Evolutionary conservation across 1,284 basidiomycete genomes (phyloP).

Genomic region (Melanopsichium pennsylvanicum): DNA sequence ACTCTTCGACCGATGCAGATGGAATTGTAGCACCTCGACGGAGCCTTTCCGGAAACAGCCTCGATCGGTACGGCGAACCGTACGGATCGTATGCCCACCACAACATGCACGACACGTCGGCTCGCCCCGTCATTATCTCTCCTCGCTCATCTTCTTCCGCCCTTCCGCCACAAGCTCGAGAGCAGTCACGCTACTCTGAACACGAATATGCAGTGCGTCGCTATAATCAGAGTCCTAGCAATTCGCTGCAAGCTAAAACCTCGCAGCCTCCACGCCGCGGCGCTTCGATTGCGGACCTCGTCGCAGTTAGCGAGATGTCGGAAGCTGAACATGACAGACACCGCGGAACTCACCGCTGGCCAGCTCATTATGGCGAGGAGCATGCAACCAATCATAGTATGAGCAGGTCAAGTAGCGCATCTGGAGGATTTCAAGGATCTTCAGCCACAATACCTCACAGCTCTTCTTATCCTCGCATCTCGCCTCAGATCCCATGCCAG

Average conservation of each 20-base stretch:
- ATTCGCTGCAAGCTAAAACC: slow-evolving; percentile 14
- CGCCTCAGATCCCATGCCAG: slow-evolving; percentile 14
- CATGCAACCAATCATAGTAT: slow-evolving; percentile 16
- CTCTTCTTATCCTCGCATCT: slow-evolving; percentile 24
- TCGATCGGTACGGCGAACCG: slow-evolving; percentile 10
- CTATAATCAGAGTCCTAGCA: slow-evolving; percentile 13
- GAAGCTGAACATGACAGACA: slow-evolving; percentile 33
- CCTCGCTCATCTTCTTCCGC: slow-evolving; percentile 13
- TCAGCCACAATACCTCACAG: slow-evolving; percentile 5
- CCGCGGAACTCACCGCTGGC: slow-evolving; percentile 7
- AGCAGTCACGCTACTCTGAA: slow-evolving; percentile 6
- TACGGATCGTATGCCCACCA: slow-evolving; percentile 5
- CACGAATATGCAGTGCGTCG: slow-evolving; percentile 14
- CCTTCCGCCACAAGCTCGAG: slow-evolving; percentile 2
- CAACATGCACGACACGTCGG: slow-evolving; percentile 1
- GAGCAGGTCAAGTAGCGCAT: slow-evolving; percentile 43
- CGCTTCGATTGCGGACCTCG: slow-evolving; percentile 43
- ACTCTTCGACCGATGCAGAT: slow-evolving; percentile 1
- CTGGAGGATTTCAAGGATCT: slow-evolving; percentile 16
- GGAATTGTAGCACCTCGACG: background rate
- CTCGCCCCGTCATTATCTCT: slow-evolving; percentile 5
- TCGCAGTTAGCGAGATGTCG: slow-evolving; percentile 41
- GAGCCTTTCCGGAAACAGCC: slow-evolving; percentile 13
- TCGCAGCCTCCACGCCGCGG: slow-evolving; percentile 17
- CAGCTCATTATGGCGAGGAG: slow-evolving; percentile 18